Conservation (phyloP, 768 basidiomycete genomes). For the Suillus clintonianus region DNA sequence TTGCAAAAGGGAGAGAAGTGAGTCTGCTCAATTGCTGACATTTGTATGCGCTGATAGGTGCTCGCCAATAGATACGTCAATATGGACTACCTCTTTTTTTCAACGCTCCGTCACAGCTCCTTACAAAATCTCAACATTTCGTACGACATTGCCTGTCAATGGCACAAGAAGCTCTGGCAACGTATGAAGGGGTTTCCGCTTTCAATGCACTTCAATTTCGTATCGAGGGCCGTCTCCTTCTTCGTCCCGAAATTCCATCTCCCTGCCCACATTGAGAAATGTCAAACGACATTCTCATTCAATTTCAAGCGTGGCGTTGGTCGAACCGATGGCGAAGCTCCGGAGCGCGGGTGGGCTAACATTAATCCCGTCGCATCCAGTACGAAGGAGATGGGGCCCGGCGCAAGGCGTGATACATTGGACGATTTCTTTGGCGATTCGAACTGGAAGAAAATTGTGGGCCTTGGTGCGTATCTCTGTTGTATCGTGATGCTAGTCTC, state of each 20-base stretch:
- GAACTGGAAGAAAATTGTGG: too few relatives aligned
- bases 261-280: constrained; percentile 31
- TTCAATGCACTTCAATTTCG: too few relatives aligned
- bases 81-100: constrained; percentile 38
- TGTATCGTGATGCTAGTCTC: too few relatives aligned
- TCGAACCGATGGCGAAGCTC: constrained; percentile 35
- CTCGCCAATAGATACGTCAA: constrained; percentile 16
- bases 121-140: too few relatives aligned
- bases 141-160: too few relatives aligned
- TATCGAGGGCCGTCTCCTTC: background rate
- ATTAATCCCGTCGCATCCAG: constrained; percentile 9
- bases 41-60: too few relatives aligned
- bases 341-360: constrained; percentile 38
- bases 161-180: too few relatives aligned
- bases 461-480: too few relatives aligned
- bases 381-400: constrained; percentile 36
- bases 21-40: background rate
- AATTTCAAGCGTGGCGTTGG: constrained; percentile 29
- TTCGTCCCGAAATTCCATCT: constrained; percentile 41
- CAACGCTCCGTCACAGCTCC: background rate
- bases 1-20: constrained; percentile 23
- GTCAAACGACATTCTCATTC: constrained; percentile 9
- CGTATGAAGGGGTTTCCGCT: too few relatives aligned
- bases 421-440: constrained; percentile 16
- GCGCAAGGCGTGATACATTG: constrained; percentile 26